These are phyloP conservation scores for Vickermania spadyakhi DNA, from an alignment of 208 protist genomes.

Conservation along the genomic window DNA sequence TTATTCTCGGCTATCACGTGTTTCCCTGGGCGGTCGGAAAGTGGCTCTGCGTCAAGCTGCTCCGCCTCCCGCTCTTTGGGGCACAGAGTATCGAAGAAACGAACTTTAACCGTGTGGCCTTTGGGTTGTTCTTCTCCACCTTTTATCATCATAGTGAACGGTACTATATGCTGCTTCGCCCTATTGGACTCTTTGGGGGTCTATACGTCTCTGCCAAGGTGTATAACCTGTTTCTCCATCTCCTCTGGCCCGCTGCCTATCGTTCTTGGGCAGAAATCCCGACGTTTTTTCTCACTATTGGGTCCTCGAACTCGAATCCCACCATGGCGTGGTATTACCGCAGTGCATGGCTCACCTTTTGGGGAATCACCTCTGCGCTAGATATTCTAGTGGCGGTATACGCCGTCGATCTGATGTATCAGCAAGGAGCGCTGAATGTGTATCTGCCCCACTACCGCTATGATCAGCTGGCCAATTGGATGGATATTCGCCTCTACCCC, in stretches of 20 bases:
- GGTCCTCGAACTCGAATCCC: not conserved
- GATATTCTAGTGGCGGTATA: not conserved
- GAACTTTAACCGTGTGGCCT: conserved; percentile 7
- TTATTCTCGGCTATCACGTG: conserved; percentile 1
- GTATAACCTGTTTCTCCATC: conserved; percentile 27
- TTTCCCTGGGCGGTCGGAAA: conserved; percentile 6
- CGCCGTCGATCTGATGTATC: conserved; percentile 30
- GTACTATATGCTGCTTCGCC: conserved; percentile 11
- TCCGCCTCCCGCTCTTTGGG: conserved; percentile 24
- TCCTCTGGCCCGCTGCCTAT: conserved; percentile 15
- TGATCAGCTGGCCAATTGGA: conserved; percentile 16
- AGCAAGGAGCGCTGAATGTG: conserved; percentile 25
- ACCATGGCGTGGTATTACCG: conserved; percentile 12
- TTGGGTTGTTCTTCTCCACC: conserved; percentile 10
- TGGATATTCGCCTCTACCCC: conserved; percentile 8
- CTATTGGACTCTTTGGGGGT: conserved; percentile 19
- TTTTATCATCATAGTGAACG: conserved; percentile 12
- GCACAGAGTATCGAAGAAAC: conserved; percentile 13
- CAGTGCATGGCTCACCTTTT: conserved; percentile 15
- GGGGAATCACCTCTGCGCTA: conserved; percentile 15
- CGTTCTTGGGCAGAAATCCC: conserved; percentile 15
- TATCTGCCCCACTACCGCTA: conserved; percentile 30
- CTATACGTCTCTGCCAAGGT: conserved; percentile 19
- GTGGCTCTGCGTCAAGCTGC: conserved; percentile 11
- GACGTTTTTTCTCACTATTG: conserved; percentile 9